Percentiles rank a stretch among this genome's conserved stretches.
These are phyloP conservation scores for Penicillium sp. DNA, from an alignment of 2,329 filamentous ascomycete genomes.

Conservation along the genomic window DNA sequence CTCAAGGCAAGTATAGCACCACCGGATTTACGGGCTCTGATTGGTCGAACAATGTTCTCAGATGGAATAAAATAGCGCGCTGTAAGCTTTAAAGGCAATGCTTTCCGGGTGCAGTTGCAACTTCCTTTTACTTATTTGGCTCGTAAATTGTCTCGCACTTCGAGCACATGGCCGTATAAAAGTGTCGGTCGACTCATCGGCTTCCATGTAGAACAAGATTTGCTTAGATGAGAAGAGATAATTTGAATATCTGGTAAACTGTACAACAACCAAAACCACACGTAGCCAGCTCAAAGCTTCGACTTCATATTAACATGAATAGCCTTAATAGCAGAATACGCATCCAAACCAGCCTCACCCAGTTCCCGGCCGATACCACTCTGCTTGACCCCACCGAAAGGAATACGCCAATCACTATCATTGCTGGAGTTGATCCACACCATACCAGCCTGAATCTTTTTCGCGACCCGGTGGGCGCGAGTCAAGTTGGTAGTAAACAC, in stretches of 20 bases:
- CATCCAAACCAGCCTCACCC: constrained; percentile 51
- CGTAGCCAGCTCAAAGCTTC: constrained; percentile 20
- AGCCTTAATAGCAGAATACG: constrained; percentile 40
- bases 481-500: constrained; percentile 39
- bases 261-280: not conserved
- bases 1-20: constrained; percentile 1
- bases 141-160: constrained; percentile 16
- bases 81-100: constrained; percentile 16
- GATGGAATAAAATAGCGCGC: constrained; percentile 14
- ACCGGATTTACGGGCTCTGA: constrained; percentile 7
- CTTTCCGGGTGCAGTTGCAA: constrained; percentile 6
- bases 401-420: constrained; percentile 36
- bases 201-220: no score
- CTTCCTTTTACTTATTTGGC: constrained; percentile 7
- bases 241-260: not conserved
- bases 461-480: constrained; percentile 37
- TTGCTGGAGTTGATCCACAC: constrained; percentile 41
- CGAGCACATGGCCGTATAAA: not conserved
- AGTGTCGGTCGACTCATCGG: not conserved
- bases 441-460: constrained; percentile 38
- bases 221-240: no score
- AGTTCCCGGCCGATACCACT: constrained; percentile 53
- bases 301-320: constrained; percentile 34
- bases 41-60: constrained; percentile 24
- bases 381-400: constrained; percentile 49